Conservation (phyloP, 1,139 yeast species). For the Groenewaldozyma sp. region DNA sequence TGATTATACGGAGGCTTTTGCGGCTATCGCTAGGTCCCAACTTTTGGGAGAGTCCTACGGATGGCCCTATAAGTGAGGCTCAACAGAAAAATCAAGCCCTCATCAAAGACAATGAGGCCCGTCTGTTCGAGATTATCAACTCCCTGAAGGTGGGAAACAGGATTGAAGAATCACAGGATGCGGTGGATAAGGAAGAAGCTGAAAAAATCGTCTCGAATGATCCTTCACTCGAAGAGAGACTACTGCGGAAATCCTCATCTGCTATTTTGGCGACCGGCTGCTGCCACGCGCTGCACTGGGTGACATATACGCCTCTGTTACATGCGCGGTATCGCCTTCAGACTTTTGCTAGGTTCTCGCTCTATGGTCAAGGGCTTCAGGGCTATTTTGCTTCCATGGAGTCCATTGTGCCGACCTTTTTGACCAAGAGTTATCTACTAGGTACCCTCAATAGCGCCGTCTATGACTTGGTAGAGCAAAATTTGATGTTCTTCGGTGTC, state of each 20-base stretch:
- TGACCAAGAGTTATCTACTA: no score
- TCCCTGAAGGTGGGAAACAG: no score
- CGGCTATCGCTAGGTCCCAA: slow-evolving; percentile 25
- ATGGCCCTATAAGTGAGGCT: neutral
- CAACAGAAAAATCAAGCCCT: neutral
- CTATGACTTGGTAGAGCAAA: no score
- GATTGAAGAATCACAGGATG: neutral
- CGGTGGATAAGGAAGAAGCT: neutral
- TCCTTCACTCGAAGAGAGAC: neutral
- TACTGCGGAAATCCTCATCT: neutral
- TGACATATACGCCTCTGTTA: neutral
- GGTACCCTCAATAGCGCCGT: no score
- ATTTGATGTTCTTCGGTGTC: no score
- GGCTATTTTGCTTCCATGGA: no score
- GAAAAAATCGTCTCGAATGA: neutral
- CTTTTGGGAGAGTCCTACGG: slow-evolving; percentile 10
- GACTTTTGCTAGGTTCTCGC: neutral
- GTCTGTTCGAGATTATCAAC: no score
- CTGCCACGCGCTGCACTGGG: neutral
- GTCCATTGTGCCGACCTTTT: no score
- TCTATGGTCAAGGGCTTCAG: no score
- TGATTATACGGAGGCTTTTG: slow-evolving; percentile 22
- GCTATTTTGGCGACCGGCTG: neutral
- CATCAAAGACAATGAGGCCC: no score
- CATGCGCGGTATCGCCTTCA: neutral